phyloP scores from a whole-genome alignment of 805 yeast species.

The Lipomyces spencermartinsiae region DNA sequence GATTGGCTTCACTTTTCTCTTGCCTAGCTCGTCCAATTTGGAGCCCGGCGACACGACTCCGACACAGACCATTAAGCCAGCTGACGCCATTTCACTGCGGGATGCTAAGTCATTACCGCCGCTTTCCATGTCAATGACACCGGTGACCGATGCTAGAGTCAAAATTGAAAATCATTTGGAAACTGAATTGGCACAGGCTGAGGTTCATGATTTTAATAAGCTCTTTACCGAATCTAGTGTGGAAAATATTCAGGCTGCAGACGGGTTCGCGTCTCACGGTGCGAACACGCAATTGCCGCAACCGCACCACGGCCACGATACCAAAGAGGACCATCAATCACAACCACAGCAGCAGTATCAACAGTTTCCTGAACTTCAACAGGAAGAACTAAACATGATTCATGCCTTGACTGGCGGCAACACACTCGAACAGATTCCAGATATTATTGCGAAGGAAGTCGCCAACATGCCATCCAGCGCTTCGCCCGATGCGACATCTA shows the following conservation, averaged over 20 bases:
- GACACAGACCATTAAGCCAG: conserved; percentile 34
- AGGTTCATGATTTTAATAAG: background rate
- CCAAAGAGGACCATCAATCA: background rate
- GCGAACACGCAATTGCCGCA: background rate
- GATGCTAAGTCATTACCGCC: conserved; percentile 26
- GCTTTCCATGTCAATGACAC: conserved; percentile 15
- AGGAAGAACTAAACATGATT: background rate
- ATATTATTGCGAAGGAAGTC: conserved; percentile 23
- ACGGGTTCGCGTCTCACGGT: background rate
- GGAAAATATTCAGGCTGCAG: conserved; percentile 1
- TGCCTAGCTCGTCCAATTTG: conserved; percentile 62
- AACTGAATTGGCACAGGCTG: background rate
- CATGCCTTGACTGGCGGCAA: conserved; percentile 14
- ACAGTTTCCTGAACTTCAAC: conserved; percentile 4
- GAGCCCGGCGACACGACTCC: conserved; percentile 26
- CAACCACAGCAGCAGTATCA: background rate
- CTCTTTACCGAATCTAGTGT: conserved; percentile 6
- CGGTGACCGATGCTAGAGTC: conserved; percentile 11
- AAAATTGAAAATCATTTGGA: background rate
- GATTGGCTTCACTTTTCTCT: conserved; percentile 82
- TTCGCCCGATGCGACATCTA: conserved; percentile 12
- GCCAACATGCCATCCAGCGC: conserved; percentile 25
- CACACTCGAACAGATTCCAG: conserved; percentile 22
- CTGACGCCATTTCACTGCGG: conserved; percentile 37
- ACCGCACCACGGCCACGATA: background rate